Conservation (phyloP, 768 basidiomycete species). For the Paxillus involutus region DNA sequence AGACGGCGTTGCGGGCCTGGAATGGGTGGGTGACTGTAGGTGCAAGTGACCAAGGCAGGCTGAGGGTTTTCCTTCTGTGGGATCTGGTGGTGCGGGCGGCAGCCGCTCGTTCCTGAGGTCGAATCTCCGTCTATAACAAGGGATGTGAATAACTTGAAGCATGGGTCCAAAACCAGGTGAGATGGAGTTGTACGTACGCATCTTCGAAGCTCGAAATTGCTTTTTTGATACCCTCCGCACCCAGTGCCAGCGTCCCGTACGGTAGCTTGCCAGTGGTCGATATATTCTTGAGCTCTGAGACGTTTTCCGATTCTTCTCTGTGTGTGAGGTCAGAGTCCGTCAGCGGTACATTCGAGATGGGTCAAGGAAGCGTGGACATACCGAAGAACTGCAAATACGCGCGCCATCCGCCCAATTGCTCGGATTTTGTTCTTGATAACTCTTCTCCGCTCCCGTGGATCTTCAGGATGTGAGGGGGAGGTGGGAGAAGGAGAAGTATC, state of each 20-base stretch:
- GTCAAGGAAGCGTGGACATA: constrained; percentile 25
- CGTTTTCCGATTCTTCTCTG: constrained; percentile 65
- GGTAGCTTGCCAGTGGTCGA: constrained; percentile 50
- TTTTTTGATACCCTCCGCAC: constrained; percentile 71
- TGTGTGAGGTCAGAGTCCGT: background rate
- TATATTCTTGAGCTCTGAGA: constrained; percentile 70
- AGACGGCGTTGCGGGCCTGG: constrained; percentile 17
- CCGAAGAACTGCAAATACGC: constrained; percentile 68
- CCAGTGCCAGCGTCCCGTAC: constrained; percentile 54
- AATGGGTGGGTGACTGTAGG: background rate
- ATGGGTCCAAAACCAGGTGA: background rate
- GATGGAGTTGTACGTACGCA: constrained; percentile 44
- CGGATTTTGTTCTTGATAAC: constrained; percentile 76
- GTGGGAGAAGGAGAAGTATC: constrained; percentile 38
- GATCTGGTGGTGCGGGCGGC: constrained; percentile 15
- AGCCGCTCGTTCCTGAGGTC: constrained; percentile 30
- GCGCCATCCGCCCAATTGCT: constrained; percentile 66
- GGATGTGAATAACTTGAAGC: background rate
- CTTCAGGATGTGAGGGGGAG: constrained; percentile 25
- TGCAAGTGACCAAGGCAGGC: constrained; percentile 1
- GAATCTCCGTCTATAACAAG: constrained; percentile 16
- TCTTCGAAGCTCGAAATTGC: constrained; percentile 69
- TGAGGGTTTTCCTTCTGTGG: constrained; percentile 22
- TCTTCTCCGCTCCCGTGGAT: constrained; percentile 41
- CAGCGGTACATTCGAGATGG: background rate